Evolutionary conservation across 2,329 filamentous ascomycete species (phyloP), one percentile per base, ranked within the genome.

Genomic region (Volutella citrinella): DNA sequence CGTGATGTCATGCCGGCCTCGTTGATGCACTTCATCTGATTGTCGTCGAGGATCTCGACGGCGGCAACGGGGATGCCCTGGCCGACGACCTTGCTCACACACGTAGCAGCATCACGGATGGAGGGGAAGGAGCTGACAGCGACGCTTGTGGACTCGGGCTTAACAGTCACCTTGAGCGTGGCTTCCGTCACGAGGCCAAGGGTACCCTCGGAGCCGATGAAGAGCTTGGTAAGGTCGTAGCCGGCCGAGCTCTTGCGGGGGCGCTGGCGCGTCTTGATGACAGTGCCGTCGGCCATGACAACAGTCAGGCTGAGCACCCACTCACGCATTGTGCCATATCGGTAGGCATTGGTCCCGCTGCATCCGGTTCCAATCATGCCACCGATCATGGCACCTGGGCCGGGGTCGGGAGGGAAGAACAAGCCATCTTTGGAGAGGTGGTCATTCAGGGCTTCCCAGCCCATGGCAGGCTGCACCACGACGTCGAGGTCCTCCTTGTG

Each of bases 261-360:
- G 30, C 89, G 77, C 62, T 94, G 88, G 43, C 86, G 76, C 10
- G 90, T 96, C 70, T 90, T 91, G 65, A 96, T 83, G 32, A 95
- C 65, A 2, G 89, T 95, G 30, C 89, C 89, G 60, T 95, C 90
- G 13, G 89, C 89, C 51, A 95, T 73, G 10, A 95, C 89, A 5
- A 95, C 87, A 0, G 89, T 95, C 47, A 95, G 65, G 34, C 78
- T 84, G 15, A 95, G 66, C 10, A 95, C 90, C 89, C 89, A 95
- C 57, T 95, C 89, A 43, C 87, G 82, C 88, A 95, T 95, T 3
- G 89, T 95, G 43, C 89, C 90, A 60, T 95, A 95, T 38, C 89
- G 76, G 66, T 94, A 95, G 12, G 89, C 83, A 59, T 95, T 95
- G 11, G 89, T 95, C 39, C 89, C 89, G 54, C 72, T 78, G 65